Percentiles rank a stretch among this genome's conserved stretches.
These are phyloP conservation scores for Bruguiera sexangula DNA, from an alignment of 345 rosid species.

Conservation along the genomic window DNA sequence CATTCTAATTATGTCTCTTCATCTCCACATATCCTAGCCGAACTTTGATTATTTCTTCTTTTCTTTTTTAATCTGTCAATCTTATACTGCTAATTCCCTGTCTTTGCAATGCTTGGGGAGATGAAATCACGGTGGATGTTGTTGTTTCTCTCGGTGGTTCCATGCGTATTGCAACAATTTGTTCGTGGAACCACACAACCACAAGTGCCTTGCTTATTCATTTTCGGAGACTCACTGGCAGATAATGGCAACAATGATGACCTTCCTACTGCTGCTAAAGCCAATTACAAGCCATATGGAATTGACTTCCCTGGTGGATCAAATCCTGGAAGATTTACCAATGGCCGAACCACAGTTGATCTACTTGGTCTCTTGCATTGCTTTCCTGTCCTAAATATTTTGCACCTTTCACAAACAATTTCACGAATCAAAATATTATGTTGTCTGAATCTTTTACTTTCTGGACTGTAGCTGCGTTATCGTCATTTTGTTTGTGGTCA, in stretches of 20 bases:
- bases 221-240: conserved; percentile 13
- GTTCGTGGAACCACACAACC: neutral
- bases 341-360: conserved; percentile 10
- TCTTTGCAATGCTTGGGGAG: too few species aligned
- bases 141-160: neutral
- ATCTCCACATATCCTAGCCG: too few species aligned
- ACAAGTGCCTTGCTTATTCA: conserved; percentile 12
- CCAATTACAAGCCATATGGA: conserved; percentile 7
- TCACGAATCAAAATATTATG: neutral
- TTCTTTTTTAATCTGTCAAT: too few species aligned
- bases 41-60: too few species aligned
- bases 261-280: conserved; percentile 7
- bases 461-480: neutral
- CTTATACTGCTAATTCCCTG: too few species aligned
- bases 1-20: too few species aligned
- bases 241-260: conserved; percentile 11
- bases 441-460: neutral
- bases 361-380: neutral
- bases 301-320: conserved; percentile 1
- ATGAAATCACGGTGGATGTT: neutral
- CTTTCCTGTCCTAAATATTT: neutral
- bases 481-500: neutral
- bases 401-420: too few species aligned
- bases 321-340: conserved; percentile 14
- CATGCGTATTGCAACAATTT: neutral